phyloP scores from a whole-genome alignment of 768 basidiomycete genomes.

The Dioszegia aurantiaca region DNA sequence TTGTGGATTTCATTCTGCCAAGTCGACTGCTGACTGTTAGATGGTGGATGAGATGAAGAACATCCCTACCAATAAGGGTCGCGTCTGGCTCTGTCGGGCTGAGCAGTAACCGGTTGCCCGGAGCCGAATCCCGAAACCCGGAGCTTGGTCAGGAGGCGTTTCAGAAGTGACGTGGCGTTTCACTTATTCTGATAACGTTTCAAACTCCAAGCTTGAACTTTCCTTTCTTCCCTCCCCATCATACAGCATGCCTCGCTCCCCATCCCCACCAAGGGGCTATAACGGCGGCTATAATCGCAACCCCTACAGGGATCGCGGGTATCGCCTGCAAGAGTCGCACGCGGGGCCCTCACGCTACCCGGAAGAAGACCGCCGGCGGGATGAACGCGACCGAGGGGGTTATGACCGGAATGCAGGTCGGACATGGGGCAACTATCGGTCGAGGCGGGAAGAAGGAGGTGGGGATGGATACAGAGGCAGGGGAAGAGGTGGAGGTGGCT shows the following conservation, averaged over 20 bases:
- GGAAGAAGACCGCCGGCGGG: background rate
- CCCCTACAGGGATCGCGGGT: background rate
- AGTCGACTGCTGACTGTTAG: background rate
- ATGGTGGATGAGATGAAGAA: background rate
- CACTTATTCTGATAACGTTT: too few species aligned
- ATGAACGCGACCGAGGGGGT: conserved; percentile 5
- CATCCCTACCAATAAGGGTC: background rate
- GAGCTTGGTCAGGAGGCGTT: background rate
- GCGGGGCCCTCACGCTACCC: conserved; percentile 1
- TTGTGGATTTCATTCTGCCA: conserved; percentile 25
- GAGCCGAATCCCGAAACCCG: background rate
- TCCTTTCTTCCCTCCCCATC: too few species aligned
- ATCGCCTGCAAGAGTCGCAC: background rate
- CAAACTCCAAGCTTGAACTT: too few species aligned
- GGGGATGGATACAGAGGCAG: background rate
- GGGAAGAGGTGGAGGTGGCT: background rate
- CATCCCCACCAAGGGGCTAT: conserved; percentile 13
- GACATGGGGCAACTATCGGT: conserved; percentile 17
- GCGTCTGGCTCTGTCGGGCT: background rate
- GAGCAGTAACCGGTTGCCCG: background rate
- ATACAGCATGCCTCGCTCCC: conserved; percentile 24
- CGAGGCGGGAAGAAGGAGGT: background rate
- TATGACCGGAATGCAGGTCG: conserved; percentile 7
- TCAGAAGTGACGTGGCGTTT: too few species aligned
- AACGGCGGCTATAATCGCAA: background rate